Base-by-base conservation (phyloP, 805 yeast species). In the Cyberlindnera japonica region DNA sequence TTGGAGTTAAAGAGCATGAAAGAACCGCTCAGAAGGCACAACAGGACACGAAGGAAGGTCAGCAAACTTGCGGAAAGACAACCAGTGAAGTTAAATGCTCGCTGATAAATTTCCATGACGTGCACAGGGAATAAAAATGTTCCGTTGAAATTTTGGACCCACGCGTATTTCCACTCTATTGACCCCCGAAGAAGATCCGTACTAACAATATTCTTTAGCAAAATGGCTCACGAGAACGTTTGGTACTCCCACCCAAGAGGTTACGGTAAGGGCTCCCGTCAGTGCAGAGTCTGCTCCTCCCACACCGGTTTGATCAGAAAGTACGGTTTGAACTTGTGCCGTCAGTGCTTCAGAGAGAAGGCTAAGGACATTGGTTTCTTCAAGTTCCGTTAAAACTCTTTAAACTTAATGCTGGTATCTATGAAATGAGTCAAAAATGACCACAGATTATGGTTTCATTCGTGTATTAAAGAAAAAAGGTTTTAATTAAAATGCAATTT, bases 161-260 rank as follows among this genome's bases (percentile, higher is more conserved):
- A n/a, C n/a, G n/a, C n/a, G n/a, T n/a, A n/a, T n/a, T n/a, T n/a
- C n/a, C n/a, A n/a, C n/a, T n/a, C n/a, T n/a, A n/a, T n/a, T n/a
- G n/a, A n/a, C n/a, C 5, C 5, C 13, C 26, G 6, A 13, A n/a
- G 25, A 21, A 21, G n/a, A 6, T 5, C 8, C 26, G 20, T 50
- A 52, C 58, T 54, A 55, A 57, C 59, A 33, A 21, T 6, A 25
- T 28, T 27, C 25, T 53, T 40, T 59, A 69, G 74, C 79, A 85
- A 76, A 51, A 90, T 90, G 98, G 96, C 97, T 84, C 98, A 90
- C 96, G 96, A 88, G 83, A 83, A 88, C 89, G 95, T 91, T 83
- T 93, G 99, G 99, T 93, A 75, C 83, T 90, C 98, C 73, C 99
- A 93, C 95, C 99, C 99, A 83, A 88, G 98, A 87, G 90, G 85